phyloP scores from a whole-genome alignment of 192 early-diverging fungal species.

The Thamnidium elegans region DNA sequence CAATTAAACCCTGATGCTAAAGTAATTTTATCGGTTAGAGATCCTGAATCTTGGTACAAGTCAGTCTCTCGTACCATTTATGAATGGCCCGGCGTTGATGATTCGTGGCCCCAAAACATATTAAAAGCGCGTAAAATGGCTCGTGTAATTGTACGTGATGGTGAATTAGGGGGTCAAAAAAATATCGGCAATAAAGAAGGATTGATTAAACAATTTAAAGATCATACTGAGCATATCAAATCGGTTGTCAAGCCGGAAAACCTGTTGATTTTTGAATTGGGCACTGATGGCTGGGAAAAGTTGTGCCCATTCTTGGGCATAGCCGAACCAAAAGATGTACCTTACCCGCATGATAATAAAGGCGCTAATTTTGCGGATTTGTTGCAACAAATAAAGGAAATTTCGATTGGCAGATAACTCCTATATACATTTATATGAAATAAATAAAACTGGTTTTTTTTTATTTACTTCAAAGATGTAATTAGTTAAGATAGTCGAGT shows the following conservation, averaged over 20 bases:
- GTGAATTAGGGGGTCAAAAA: not conserved
- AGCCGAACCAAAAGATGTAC: slow-evolving; percentile 5
- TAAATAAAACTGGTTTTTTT: too few relatives aligned
- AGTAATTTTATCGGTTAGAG: slow-evolving; percentile 22
- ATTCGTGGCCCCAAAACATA: slow-evolving; percentile 1
- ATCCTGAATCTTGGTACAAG: slow-evolving; percentile 23
- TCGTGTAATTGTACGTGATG: slow-evolving; percentile 1
- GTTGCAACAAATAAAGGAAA: too few relatives aligned
- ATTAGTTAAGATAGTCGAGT: too few relatives aligned
- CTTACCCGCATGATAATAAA: slow-evolving; percentile 21
- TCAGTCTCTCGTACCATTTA: slow-evolving; percentile 5
- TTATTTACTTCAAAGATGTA: too few relatives aligned
- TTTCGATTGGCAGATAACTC: too few relatives aligned
- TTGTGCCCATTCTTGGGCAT: slow-evolving; percentile 24
- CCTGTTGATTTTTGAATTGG: slow-evolving; percentile 16
- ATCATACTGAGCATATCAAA: slow-evolving; percentile 19
- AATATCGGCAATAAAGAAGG: not conserved
- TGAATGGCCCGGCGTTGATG: slow-evolving; percentile 8
- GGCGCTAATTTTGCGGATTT: not conserved
- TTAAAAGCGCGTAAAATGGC: not conserved
- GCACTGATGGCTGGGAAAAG: slow-evolving; percentile 20
- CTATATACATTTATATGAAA: too few relatives aligned
- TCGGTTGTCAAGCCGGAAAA: slow-evolving; percentile 13
- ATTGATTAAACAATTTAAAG: not conserved
- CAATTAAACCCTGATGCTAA: slow-evolving; percentile 28